Evolutionary conservation across 2,329 filamentous ascomycete genomes (phyloP).

Genomic region (Xylariaceae sp.): DNA sequence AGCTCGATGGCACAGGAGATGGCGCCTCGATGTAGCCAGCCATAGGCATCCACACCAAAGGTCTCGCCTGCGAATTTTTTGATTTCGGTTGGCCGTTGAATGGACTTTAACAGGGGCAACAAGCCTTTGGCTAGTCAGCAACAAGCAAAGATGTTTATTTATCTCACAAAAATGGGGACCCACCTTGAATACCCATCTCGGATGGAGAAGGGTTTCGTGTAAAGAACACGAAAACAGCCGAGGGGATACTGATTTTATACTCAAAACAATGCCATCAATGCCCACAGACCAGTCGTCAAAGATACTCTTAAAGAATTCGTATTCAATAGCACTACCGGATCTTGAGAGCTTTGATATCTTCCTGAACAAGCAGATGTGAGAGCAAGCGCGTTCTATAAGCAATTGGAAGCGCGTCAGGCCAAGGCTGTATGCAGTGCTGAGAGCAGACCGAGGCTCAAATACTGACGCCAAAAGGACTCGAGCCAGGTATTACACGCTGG

Average conservation of each 20-base stretch:
- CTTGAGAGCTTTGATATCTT: no score
- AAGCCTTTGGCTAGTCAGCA: conserved; percentile 53
- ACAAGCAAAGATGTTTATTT: not conserved
- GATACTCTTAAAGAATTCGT: no score
- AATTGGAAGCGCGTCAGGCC: no score
- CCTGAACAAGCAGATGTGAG: no score
- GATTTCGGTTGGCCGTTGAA: conserved; percentile 82
- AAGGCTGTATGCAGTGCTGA: no score
- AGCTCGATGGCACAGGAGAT: conserved; percentile 88
- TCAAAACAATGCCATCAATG: conserved; percentile 14
- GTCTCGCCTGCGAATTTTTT: conserved; percentile 86
- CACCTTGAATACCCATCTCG: conserved; percentile 33
- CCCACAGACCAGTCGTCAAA: no score
- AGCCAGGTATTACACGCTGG: no score
- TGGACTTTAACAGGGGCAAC: conserved; percentile 89
- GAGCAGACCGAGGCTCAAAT: no score
- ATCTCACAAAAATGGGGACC: no score
- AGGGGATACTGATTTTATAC: not conserved
- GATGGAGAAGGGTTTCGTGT: conserved; percentile 3
- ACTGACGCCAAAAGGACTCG: no score
- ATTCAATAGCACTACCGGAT: no score
- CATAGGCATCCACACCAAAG: conserved; percentile 93
- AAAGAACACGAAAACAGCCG: conserved; percentile 5
- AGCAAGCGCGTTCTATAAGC: no score
- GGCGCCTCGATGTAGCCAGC: conserved; percentile 93